Percentiles rank a stretch among this genome's conserved stretches.
Evolutionary conservation across 1,284 basidiomycete genomes (phyloP).

Genomic region (Tilletia walkeri): DNA sequence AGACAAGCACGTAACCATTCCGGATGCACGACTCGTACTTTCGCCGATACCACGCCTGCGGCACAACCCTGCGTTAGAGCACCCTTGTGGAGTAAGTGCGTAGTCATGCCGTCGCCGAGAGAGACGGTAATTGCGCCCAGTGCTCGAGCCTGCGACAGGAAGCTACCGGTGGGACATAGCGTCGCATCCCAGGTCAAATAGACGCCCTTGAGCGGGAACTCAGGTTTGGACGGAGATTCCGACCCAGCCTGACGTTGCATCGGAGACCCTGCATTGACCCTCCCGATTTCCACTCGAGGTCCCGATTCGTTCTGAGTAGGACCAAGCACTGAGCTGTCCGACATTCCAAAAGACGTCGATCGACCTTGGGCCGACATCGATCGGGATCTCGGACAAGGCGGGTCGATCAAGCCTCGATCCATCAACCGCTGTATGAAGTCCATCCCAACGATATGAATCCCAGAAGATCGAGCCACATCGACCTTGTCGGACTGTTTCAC

Average conservation of each 20-base stretch:
- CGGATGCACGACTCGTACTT: background rate
- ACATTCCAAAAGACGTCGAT: background rate
- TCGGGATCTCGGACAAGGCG: background rate
- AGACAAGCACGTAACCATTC: slow-evolving; percentile 9
- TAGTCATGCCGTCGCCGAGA: background rate
- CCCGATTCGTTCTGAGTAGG: slow-evolving; percentile 3
- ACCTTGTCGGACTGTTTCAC: background rate
- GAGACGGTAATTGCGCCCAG: background rate
- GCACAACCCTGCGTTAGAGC: background rate
- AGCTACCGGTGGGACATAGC: background rate
- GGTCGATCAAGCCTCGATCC: slow-evolving; percentile 1
- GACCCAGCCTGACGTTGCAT: background rate
- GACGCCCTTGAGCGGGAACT: background rate
- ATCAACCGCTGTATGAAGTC: background rate
- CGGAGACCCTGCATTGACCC: background rate
- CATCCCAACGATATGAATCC: slow-evolving; percentile 1
- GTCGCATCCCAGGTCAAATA: background rate
- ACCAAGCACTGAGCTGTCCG: background rate
- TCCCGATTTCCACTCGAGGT: too few relatives aligned
- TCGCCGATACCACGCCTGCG: background rate
- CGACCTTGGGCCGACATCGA: background rate
- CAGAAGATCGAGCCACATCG: background rate
- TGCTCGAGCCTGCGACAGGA: background rate
- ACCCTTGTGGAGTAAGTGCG: slow-evolving; percentile 12
- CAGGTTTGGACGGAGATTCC: background rate